Evolutionary conservation across 495 filamentous ascomycete genomes (phyloP), one percentile per base, ranked within the genome.

Genomic region (Aspergillus nanangensis): DNA sequence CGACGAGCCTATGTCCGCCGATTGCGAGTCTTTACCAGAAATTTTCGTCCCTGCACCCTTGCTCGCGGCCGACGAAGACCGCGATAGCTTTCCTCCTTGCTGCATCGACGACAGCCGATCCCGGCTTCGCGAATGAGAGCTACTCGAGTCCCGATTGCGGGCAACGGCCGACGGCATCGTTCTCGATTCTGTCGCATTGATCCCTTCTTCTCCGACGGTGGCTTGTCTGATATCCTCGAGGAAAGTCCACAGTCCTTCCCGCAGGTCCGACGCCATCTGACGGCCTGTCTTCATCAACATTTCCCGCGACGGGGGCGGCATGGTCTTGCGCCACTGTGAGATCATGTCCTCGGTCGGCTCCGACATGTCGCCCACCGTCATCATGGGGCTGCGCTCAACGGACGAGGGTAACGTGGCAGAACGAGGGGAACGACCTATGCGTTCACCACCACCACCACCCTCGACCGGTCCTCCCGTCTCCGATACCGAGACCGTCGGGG

Each of bases 201-300:
- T 80, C 9, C 80, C 87, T 64, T 97, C 93, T 23, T 97, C 93
- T 31, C 92, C 93, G 10, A 96, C 88, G 2, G 93, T 95, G 11
- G 89, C 93, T 67, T 98, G 93, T 51, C 90, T 76, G 20, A 98
- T 77, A 63, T 97, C 93, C 58, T 97, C 93, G 49, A 96, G 77
- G 62, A 97, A 98, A 11, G 89, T 96, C 88, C 88, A 93, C n/a
- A 97, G 69, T 0, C 93, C 93, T 32, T 90, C 81, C 50, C 83
- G 83, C 55, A 98, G 78, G 62, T 95, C 93, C 8, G 85, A 86
- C 2, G 93, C 92, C 62, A 97, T 87, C 60, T 95, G 88, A 57
- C 90, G 90, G 37, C 84, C 81, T 1, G 83, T 84, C 41, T 75
- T 76, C 47, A 87, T 56, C 24, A 88, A 59, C 11, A 70, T 69